These are phyloP conservation scores for Pilasporangium apinafurcum DNA, from an alignment of 352 stramenopile species.

Conservation along the genomic window DNA sequence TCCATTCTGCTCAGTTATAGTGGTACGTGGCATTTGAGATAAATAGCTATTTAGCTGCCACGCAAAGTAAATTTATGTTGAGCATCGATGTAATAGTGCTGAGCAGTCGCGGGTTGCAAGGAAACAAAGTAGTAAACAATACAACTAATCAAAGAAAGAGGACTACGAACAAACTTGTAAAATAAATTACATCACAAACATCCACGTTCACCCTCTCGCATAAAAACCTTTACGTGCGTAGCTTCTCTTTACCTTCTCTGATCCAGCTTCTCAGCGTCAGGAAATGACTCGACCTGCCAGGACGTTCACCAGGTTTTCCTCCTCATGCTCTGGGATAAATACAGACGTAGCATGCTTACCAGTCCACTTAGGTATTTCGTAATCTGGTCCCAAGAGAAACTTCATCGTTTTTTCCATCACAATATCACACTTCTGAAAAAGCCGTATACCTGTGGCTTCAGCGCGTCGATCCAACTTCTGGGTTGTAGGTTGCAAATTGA, in stretches of 20 bases:
- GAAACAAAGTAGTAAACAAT: too few relatives aligned
- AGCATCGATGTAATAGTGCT: too few relatives aligned
- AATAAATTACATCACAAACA: background rate
- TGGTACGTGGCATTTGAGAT: too few relatives aligned
- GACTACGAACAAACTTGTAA: too few relatives aligned
- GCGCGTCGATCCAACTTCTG: slow-evolving; percentile 65
- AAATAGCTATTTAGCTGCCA: too few relatives aligned
- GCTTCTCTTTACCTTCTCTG: background rate
- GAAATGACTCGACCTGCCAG: slow-evolving; percentile 49
- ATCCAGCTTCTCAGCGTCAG: slow-evolving; percentile 11
- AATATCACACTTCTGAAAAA: slow-evolving; percentile 70
- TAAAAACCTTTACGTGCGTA: background rate
- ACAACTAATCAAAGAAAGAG: too few relatives aligned
- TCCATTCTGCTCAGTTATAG: too few relatives aligned
- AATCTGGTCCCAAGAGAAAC: slow-evolving; percentile 46
- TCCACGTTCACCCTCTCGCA: background rate
- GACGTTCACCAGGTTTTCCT: slow-evolving; percentile 72
- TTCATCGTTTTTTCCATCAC: slow-evolving; percentile 77
- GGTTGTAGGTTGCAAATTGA: slow-evolving; percentile 70
- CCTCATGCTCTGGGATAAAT: slow-evolving; percentile 71
- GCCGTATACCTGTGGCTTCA: slow-evolving; percentile 51
- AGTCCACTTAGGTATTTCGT: slow-evolving; percentile 53
- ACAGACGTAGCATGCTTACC: slow-evolving; percentile 48
- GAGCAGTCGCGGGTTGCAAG: too few relatives aligned
- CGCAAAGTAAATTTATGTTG: too few relatives aligned